phyloP scores from a whole-genome alignment of 148 eudicot genomes.

The Rhododendron griersonianum region DNA sequence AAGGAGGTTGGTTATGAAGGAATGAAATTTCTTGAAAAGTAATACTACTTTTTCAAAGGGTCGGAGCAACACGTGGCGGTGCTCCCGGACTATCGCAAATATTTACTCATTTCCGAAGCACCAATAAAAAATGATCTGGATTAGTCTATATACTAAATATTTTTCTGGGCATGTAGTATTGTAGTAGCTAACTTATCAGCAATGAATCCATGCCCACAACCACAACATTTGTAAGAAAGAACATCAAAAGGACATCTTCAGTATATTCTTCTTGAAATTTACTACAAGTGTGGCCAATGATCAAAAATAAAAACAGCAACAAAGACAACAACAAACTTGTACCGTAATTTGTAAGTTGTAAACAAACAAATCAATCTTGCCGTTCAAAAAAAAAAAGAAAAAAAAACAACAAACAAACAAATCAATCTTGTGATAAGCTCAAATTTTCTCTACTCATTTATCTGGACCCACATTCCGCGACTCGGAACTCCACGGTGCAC shows the following conservation, averaged over 20 bases:
- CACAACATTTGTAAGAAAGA: background rate
- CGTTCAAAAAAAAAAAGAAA: too few relatives aligned
- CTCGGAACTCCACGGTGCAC: conserved; percentile 66
- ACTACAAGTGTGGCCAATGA: background rate
- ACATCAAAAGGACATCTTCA: background rate
- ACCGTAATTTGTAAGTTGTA: background rate
- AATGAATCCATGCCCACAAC: background rate
- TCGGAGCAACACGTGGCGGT: too few relatives aligned
- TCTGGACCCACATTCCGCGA: conserved; percentile 59
- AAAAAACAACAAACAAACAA: background rate
- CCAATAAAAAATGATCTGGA: too few relatives aligned
- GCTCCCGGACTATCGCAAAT: too few relatives aligned
- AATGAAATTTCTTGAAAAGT: too few relatives aligned
- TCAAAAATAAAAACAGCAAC: background rate
- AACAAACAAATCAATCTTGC: too few relatives aligned
- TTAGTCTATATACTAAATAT: too few relatives aligned
- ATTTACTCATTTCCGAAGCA: too few relatives aligned
- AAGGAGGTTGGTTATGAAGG: background rate
- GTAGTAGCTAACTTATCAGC: background rate
- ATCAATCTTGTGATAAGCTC: background rate
- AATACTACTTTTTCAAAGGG: too few relatives aligned
- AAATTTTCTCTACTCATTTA: conserved; percentile 11
- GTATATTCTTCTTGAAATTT: background rate
- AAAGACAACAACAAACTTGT: too few relatives aligned
- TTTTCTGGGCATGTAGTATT: too few relatives aligned